Evolutionary conservation across 805 yeast species (phyloP), one percentile per base, ranked within the genome.

Genomic region (Osmozyma mogii): DNA sequence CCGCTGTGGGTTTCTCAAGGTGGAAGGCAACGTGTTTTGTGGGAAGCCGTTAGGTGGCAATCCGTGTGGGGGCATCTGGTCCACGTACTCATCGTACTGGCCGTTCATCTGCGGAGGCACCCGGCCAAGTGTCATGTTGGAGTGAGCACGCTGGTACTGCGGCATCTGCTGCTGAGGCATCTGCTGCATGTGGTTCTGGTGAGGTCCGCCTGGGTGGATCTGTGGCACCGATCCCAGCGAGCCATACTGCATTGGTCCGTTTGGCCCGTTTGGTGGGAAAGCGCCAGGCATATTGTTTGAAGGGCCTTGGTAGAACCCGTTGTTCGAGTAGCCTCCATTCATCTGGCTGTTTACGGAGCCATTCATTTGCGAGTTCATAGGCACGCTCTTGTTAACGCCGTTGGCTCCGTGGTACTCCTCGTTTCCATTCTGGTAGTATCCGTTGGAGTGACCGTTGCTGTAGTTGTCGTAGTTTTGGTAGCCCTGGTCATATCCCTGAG

Each of bases 61-160:
- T 6, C 59, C 60, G 22, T 55, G 56, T 4, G 54, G 59, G 5
- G 53, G 58, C 11, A 40, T 43, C 33, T 52, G 60, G 30, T 56
- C 60, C 24, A 15, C 27, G 22, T 6, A 26, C 27, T n/a, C 27
- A 15, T 28, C 6, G 15, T 22, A 9, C 5, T 7, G 4, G 24
- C 28, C 9, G n/a, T 29, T 18, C n/a, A n/a, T n/a, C n/a, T n/a
- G n/a, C n/a, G n/a, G n/a, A n/a, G n/a, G n/a, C n/a, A n/a, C n/a
- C n/a, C n/a, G n/a, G n/a, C n/a, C n/a, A n/a, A n/a, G n/a, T n/a
- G n/a, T n/a, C n/a, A n/a, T n/a, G n/a, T n/a, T n/a, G 22, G 22
- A 14, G 16, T 24, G 28, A n/a, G 28, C 28, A 15, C 29, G 32
- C 21, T 36, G 31, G 11, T 27, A 22, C 13, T 32, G 33, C 14